Evolutionary conservation across 2,329 filamentous ascomycete species (phyloP).

Genomic region (Magnaporthiopsis rhizophila): DNA sequence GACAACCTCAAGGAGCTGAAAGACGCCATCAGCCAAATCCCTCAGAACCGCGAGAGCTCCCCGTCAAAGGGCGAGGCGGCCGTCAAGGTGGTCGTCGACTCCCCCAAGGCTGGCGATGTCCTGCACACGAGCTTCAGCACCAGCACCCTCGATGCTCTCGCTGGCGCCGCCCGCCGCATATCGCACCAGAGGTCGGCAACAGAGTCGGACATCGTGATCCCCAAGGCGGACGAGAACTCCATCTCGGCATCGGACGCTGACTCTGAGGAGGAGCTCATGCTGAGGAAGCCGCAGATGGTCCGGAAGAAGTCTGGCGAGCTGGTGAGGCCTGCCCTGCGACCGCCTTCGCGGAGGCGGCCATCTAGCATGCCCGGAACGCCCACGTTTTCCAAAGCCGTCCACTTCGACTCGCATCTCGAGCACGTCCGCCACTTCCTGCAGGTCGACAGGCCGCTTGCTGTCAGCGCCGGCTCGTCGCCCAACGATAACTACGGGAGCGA

Average conservation of each 20-base stretch:
- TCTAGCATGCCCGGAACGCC: conserved; percentile 97
- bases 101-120: conserved; percentile 6
- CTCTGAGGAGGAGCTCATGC: conserved; percentile 47
- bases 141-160: conserved; percentile 33
- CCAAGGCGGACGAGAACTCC: conserved; percentile 41
- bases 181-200: conserved; percentile 48
- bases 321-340: conserved; percentile 82
- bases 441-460: conserved; percentile 87
- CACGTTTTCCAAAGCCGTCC: conserved; percentile 93
- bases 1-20: conserved; percentile 62
- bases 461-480: conserved; percentile 89
- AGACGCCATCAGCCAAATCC: conserved; percentile 74
- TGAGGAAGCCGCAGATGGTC: conserved; percentile 87
- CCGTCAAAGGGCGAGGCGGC: conserved; percentile 27
- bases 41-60: conserved; percentile 54
- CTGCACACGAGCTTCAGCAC: conserved; percentile 40
- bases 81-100: conserved; percentile 1
- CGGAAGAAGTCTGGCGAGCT: conserved; percentile 98
- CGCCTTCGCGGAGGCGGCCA: conserved; percentile 69
- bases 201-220: conserved; percentile 41
- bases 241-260: conserved; percentile 53
- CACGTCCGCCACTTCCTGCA: conserved; percentile 94
- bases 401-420: conserved; percentile 94
- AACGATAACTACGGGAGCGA: conserved; percentile 84
- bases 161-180: conserved; percentile 30